These are phyloP conservation scores for Cnidoscolus chayamansa DNA, from an alignment of 441 rosid genomes.

Conservation along the genomic window DNA sequence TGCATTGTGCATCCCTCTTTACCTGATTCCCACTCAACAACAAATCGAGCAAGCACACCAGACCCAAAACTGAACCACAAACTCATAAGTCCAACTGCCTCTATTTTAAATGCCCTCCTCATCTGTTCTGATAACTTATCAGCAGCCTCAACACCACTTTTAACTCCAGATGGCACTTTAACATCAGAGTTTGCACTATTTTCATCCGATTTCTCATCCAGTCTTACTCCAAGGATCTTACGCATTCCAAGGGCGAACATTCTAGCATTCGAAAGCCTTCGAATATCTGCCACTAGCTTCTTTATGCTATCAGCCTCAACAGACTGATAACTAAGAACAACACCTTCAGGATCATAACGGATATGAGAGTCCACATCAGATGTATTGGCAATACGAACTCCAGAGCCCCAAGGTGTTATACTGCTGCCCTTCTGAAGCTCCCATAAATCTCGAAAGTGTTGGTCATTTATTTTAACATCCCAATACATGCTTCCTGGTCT, in stretches of 20 bases:
- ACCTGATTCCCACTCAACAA: constrained; percentile 98
- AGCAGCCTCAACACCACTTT: constrained; percentile 54
- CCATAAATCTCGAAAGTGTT: constrained; percentile 96
- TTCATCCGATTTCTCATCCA: constrained; percentile 81
- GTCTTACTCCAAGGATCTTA: constrained; percentile 83
- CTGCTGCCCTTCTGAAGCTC: constrained; percentile 92
- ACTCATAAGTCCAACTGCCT: constrained; percentile 93
- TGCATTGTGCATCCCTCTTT: constrained; percentile 99
- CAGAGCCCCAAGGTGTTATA: constrained; percentile 83
- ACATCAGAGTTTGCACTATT: constrained; percentile 42
- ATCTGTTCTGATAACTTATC: constrained; percentile 81
- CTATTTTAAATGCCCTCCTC: constrained; percentile 92
- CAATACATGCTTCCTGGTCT: constrained; percentile 98
- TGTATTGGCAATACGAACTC: constrained; percentile 91
- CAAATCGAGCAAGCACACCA: constrained; percentile 84
- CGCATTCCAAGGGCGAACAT: constrained; percentile 95
- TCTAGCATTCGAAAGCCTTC: constrained; percentile 96
- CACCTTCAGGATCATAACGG: constrained; percentile 90
- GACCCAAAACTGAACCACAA: constrained; percentile 98
- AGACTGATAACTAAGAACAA: constrained; percentile 87
- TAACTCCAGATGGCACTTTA: constrained; percentile 58
- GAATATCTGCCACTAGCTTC: constrained; percentile 89
- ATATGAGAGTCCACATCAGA: constrained; percentile 96
- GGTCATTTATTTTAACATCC: constrained; percentile 98
- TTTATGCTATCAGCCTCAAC: constrained; percentile 91